phyloP scores from a whole-genome alignment of 1,284 basidiomycete species.

The Sphaerobolus stellatus region DNA sequence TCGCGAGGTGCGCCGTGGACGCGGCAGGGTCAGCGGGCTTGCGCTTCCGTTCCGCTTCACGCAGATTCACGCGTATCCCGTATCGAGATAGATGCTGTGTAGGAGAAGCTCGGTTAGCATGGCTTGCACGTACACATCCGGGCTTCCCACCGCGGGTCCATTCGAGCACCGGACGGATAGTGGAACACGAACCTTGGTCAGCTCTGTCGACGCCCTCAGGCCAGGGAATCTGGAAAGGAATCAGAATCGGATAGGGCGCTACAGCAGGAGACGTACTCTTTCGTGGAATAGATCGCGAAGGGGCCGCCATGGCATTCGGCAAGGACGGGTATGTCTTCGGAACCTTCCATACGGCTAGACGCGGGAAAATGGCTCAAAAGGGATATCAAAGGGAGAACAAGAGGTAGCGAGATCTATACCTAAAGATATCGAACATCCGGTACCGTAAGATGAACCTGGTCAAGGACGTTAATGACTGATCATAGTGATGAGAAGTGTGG shows the following conservation, averaged over 20 bases:
- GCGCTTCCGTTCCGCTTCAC: slow-evolving; percentile 65
- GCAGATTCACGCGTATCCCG: slow-evolving; percentile 68
- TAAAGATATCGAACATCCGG: slow-evolving; percentile 66
- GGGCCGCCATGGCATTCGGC: slow-evolving; percentile 68
- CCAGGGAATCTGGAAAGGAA: slow-evolving; percentile 54
- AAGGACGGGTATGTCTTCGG: slow-evolving; percentile 49
- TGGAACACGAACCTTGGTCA: slow-evolving; percentile 59
- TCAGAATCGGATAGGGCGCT: background rate
- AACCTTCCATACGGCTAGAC: slow-evolving; percentile 11
- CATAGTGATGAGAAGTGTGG: background rate
- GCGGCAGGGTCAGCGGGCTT: slow-evolving; percentile 6
- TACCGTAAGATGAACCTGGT: slow-evolving; percentile 60
- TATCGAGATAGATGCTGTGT: slow-evolving; percentile 61
- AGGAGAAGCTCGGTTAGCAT: background rate
- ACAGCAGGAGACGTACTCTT: slow-evolving; percentile 40
- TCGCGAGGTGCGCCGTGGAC: background rate
- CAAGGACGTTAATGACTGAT: background rate
- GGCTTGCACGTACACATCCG: background rate
- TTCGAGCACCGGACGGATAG: background rate
- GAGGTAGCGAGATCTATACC: slow-evolving; percentile 21
- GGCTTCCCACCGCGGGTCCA: background rate
- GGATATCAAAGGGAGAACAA: background rate
- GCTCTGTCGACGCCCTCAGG: slow-evolving; percentile 64
- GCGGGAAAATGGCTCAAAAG: no score
- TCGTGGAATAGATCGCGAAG: slow-evolving; percentile 75